Evolutionary conservation across 2,329 filamentous ascomycete species (phyloP), one percentile per base, ranked within the genome.

Genomic region (Nemania diffusa): DNA sequence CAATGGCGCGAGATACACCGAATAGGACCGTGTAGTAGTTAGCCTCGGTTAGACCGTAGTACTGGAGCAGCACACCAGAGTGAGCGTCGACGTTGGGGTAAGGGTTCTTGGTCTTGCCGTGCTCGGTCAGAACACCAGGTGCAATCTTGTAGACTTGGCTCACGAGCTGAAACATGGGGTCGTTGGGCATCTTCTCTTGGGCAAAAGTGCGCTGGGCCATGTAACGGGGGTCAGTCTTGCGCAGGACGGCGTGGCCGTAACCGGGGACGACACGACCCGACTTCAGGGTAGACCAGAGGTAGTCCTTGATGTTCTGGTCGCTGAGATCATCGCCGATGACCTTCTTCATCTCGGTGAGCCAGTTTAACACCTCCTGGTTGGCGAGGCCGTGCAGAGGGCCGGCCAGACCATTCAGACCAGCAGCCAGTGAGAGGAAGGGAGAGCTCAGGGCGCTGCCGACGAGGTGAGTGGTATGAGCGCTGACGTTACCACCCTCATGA

Each of bases 141-240:
- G 96, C 96, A 78, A 99, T 98, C 93, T 99, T 99, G 92, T 98
- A 99, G 77, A 99, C 96, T 87, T 99, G 96, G 89, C 92, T 97
- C 85, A 99, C 96, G 76, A 99, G 92, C 90, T 99, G 94, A 93
- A 97, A 99, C 94, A 99, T 97, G 78, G 95, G 94, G 88, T 98
- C 96, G 79, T 97, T 88, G 79, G 95, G 93, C 81, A 97, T 90
- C 82, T 97, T 93, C 86, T 92, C 80, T 76, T 94, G 92, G 72
- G 95, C 96, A 77, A 99, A 99, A 82, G 94, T 91, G 86, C 96
- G 94, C 90, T 99, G 96, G 74, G 94, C 97, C 80, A 93, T 93
- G 89, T 99, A 99, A 81, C 96, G 95, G 80, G 96, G 96, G 84
- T 99, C 96, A 70, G 96, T 99, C 93, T 99, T 98, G 87, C 96